Percentiles rank a stretch among this genome's conserved stretches.
These are phyloP conservation scores for Xerocomellus dryophilus DNA, from an alignment of 768 basidiomycete species.

Conservation along the genomic window DNA sequence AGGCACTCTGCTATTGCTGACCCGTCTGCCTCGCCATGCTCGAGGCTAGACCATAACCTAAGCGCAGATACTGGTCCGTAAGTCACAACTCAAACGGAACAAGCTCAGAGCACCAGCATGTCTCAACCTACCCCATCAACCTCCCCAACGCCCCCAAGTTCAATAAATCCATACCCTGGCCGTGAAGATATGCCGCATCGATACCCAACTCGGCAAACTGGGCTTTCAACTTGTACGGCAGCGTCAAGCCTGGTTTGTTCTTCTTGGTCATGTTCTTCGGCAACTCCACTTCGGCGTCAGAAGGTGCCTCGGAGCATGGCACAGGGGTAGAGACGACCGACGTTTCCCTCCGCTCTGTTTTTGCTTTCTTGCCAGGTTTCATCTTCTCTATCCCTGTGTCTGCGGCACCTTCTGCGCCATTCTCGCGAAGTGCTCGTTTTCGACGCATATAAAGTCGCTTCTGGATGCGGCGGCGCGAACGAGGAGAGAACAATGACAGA, in stretches of 20 bases:
- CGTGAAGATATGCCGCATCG: slow-evolving; percentile 40
- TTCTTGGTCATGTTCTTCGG: slow-evolving; percentile 12
- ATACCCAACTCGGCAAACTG: slow-evolving; percentile 45
- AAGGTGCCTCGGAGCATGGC: slow-evolving; percentile 4
- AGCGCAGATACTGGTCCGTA: background rate
- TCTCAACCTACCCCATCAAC: slow-evolving; percentile 41
- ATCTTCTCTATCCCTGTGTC: slow-evolving; percentile 24
- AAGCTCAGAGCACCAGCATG: slow-evolving; percentile 15
- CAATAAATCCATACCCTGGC: slow-evolving; percentile 43
- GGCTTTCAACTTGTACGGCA: slow-evolving; percentile 43
- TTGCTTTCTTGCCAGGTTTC: slow-evolving; percentile 38
- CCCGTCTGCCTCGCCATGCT: slow-evolving; percentile 20
- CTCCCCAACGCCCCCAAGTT: slow-evolving; percentile 35
- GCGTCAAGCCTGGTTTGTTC: slow-evolving; percentile 39
- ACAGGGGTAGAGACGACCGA: slow-evolving; percentile 7
- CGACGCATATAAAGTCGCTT: slow-evolving; percentile 74
- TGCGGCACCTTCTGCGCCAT: slow-evolving; percentile 5
- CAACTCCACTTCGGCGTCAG: slow-evolving; percentile 8
- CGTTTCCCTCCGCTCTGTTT: background rate
- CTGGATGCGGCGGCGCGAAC: slow-evolving; percentile 49
- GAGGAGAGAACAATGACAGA: slow-evolving; percentile 40
- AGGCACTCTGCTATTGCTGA: slow-evolving; percentile 35
- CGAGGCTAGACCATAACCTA: slow-evolving; percentile 33
- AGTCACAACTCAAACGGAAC: slow-evolving; percentile 1
- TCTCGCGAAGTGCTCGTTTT: slow-evolving; percentile 53